Percentiles rank a stretch among this genome's conserved stretches.
Evolutionary conservation across 441 rosid genomes (phyloP).

Genomic region (Syzygium syzygioides): DNA sequence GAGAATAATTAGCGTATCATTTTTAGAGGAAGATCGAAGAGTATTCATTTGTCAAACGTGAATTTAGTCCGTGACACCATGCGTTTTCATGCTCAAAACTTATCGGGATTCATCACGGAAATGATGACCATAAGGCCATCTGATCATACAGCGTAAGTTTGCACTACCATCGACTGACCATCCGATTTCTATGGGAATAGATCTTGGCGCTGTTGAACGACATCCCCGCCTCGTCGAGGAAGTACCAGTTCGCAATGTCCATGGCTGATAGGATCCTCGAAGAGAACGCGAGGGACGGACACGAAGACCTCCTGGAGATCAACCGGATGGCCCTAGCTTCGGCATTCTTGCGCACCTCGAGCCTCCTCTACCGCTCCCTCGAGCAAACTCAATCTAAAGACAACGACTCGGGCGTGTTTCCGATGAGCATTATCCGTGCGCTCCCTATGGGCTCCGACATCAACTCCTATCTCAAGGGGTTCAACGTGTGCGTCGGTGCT

Average conservation of each 20-base stretch:
- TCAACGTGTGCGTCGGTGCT: constrained; percentile 27
- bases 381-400: constrained; percentile 17
- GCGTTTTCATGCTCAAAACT: background rate
- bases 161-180: background rate
- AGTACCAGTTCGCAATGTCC: constrained; percentile 64
- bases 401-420: constrained; percentile 22
- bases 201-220: constrained; percentile 47
- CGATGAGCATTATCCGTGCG: constrained; percentile 26
- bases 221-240: constrained; percentile 60
- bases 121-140: background rate
- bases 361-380: constrained; percentile 38
- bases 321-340: constrained; percentile 53
- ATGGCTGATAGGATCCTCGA: constrained; percentile 82
- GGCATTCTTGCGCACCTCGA: constrained; percentile 47
- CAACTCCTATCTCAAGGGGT: constrained; percentile 38
- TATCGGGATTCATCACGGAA: background rate
- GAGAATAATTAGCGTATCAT: background rate
- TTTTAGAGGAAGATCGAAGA: background rate
- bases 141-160: background rate
- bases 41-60: background rate
- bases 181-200: constrained; percentile 21
- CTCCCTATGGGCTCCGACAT: constrained; percentile 52
- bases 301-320: constrained; percentile 46
- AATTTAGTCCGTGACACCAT: background rate
- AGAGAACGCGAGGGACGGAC: constrained; percentile 41